A percentile compares a stretch with the other conserved stretches of the same genome.
phyloP scores from a whole-genome alignment of 257 asterid genomes.

The Nicotiana tabacum region DNA sequence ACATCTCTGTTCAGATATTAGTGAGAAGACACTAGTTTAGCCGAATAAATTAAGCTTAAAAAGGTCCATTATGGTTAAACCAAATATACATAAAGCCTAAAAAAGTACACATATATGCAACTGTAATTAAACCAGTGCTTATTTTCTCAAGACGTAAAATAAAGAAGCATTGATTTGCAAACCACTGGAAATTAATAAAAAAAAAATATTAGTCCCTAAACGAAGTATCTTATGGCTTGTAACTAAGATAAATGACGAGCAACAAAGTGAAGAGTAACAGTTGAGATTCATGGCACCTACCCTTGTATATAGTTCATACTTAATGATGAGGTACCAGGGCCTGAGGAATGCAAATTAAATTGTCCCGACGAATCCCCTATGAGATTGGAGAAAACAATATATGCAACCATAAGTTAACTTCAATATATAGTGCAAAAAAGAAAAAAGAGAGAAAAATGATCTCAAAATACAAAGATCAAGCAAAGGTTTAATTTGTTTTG shows the following conservation, averaged over 20 bases:
- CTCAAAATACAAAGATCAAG: neutral
- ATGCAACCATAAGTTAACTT: neutral
- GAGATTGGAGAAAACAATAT: neutral
- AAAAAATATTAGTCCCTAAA: neutral
- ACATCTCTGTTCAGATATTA: conserved; percentile 43
- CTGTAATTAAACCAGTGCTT: neutral
- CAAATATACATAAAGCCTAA: neutral
- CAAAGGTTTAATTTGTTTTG: neutral
- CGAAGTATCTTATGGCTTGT: neutral
- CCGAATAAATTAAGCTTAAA: neutral
- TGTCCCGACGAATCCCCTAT: conserved; percentile 49
- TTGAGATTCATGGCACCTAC: conserved; percentile 22
- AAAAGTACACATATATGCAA: neutral
- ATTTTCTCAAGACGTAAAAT: neutral
- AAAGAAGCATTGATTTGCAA: neutral
- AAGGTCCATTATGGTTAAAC: neutral
- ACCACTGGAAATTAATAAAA: neutral
- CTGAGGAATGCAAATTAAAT: conserved; percentile 38
- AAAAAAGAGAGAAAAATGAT: neutral
- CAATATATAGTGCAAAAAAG: neutral
- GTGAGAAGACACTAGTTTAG: neutral
- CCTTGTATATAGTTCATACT: conserved; percentile 50
- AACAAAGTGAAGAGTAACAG: neutral
- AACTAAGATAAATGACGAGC: neutral
- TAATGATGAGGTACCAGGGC: conserved; percentile 45